These are phyloP conservation scores for Coemansia guatemalensis DNA, from an alignment of 192 early-diverging fungal species.

Conservation along the genomic window DNA sequence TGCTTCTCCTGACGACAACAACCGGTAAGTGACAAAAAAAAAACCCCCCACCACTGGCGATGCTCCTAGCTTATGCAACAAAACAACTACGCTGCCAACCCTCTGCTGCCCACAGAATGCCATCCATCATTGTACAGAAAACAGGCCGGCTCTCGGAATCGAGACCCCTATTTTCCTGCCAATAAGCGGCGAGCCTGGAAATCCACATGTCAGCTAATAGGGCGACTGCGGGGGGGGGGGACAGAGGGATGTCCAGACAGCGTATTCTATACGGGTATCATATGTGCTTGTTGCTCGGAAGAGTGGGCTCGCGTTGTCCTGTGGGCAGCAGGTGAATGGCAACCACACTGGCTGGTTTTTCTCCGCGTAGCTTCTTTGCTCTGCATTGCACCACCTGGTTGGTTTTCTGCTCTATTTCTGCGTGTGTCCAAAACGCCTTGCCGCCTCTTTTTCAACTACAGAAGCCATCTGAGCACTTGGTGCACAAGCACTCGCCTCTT, in stretches of 20 bases:
- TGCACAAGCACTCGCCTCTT: background rate
- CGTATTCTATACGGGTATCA: background rate
- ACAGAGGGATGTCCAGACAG: background rate
- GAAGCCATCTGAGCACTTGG: background rate
- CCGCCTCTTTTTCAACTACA: background rate
- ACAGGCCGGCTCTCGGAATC: background rate
- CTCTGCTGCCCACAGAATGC: background rate
- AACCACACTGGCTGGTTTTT: background rate
- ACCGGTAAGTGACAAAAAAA: background rate
- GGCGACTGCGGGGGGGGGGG: background rate
- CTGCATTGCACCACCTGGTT: background rate
- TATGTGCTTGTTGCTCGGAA: background rate
- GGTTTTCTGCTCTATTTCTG: slow-evolving; percentile 3
- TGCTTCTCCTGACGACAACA: background rate
- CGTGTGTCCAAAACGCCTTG: slow-evolving; percentile 1
- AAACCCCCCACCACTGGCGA: background rate
- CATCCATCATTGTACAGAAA: no score
- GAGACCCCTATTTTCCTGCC: background rate
- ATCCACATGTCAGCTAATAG: background rate
- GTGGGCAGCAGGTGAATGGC: background rate
- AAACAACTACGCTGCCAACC: background rate
- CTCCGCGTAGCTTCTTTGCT: background rate
- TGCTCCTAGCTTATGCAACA: background rate
- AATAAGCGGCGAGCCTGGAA: background rate
- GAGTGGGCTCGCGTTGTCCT: background rate